Evolutionary conservation across 2,329 filamentous ascomycete genomes (phyloP).

Genomic region (Colletotrichum limetticola): DNA sequence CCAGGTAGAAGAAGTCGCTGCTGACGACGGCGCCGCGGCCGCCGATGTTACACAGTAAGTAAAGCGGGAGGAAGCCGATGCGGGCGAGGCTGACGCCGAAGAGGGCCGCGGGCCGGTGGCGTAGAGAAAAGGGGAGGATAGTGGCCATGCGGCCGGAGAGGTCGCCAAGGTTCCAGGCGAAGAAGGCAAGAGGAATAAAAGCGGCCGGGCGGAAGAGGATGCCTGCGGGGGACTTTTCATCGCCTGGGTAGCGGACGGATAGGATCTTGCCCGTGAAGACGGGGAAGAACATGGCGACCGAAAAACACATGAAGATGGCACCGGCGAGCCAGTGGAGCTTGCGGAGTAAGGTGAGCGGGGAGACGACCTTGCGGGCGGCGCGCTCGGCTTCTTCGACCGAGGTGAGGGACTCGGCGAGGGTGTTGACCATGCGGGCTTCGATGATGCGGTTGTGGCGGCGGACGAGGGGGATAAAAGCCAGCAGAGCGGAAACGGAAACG

Average conservation of each 20-base stretch:
- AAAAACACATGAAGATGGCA: constrained; percentile 85
- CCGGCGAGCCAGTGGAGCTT: constrained; percentile 83
- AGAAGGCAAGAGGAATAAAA: constrained; percentile 91
- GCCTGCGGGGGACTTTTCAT: constrained; percentile 43
- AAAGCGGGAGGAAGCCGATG: constrained; percentile 81
- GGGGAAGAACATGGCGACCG: constrained; percentile 92
- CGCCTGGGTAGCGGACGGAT: constrained; percentile 48
- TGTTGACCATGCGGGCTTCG: constrained; percentile 58
- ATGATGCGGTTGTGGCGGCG: constrained; percentile 66
- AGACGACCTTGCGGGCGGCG: constrained; percentile 58
- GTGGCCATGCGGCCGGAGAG: constrained; percentile 79
- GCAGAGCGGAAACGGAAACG: constrained; percentile 76
- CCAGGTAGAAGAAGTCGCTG: constrained; percentile 89
- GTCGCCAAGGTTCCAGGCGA: constrained; percentile 95
- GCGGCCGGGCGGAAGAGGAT: constrained; percentile 74
- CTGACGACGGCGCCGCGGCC: constrained; percentile 77
- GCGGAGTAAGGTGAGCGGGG: constrained; percentile 73
- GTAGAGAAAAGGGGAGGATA: constrained; percentile 65
- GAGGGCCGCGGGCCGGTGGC: constrained; percentile 71
- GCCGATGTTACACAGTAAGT: constrained; percentile 88
- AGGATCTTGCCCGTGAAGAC: constrained; percentile 81
- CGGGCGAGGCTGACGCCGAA: constrained; percentile 76
- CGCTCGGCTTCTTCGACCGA: constrained; percentile 65
- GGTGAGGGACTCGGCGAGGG: constrained; percentile 60
- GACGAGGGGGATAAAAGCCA: constrained; percentile 80